phyloP scores from a whole-genome alignment of 139 green algal genomes.

The Tetradesmus lagerheimii region DNA sequence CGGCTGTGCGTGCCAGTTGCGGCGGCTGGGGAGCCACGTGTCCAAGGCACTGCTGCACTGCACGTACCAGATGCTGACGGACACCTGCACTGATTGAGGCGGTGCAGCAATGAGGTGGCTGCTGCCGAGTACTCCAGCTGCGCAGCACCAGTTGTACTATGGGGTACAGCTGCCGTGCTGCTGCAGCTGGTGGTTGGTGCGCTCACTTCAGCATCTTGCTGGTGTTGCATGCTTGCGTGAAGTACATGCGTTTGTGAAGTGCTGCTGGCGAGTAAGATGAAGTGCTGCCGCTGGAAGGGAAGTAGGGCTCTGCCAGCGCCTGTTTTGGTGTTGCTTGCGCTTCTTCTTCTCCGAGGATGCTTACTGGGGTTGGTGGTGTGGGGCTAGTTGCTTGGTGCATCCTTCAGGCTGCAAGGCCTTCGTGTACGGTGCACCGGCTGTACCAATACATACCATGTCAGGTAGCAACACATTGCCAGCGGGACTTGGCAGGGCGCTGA shows the following conservation, averaged over 20 bases:
- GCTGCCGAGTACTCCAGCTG: too few relatives aligned
- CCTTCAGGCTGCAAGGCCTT: background rate
- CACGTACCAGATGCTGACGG: constrained; percentile 44
- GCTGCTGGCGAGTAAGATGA: too few relatives aligned
- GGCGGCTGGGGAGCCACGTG: constrained; percentile 24
- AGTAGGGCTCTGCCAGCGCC: too few relatives aligned
- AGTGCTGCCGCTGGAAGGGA: too few relatives aligned
- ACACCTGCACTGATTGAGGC: background rate
- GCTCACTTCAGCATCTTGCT: too few relatives aligned
- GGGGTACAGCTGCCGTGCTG: background rate
- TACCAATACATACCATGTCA: background rate
- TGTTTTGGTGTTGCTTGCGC: too few relatives aligned
- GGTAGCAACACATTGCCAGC: background rate
- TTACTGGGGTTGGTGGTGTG: too few relatives aligned
- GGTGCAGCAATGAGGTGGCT: too few relatives aligned
- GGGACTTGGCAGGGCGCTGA: too few relatives aligned
- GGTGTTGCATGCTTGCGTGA: background rate
- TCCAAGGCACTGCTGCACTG: constrained; percentile 29
- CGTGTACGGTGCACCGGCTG: background rate
- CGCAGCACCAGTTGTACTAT: background rate
- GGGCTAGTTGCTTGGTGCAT: background rate
- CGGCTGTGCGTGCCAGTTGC: background rate
- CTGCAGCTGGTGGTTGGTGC: background rate
- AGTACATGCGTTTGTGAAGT: background rate
- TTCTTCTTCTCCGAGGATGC: too few relatives aligned